Conservation (phyloP, 306 rosid species). For the Clitoria ternatea region DNA sequence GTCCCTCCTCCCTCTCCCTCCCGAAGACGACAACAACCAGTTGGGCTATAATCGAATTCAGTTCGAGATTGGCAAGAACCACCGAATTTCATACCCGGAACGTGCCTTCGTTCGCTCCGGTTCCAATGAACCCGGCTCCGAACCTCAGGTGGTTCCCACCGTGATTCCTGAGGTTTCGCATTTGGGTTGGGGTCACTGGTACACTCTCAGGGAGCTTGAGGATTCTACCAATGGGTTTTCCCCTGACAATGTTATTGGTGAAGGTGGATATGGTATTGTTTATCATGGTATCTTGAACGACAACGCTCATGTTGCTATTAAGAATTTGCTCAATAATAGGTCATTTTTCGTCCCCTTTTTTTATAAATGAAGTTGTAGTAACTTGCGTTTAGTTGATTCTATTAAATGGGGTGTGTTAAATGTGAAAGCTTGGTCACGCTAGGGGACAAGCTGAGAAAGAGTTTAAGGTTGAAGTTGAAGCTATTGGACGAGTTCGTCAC, state of each 20-base stretch:
- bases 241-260: constrained; percentile 72
- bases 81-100: constrained; percentile 68
- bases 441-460: constrained; percentile 97
- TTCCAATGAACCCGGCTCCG: constrained; percentile 35
- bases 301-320: constrained; percentile 63
- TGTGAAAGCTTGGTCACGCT: neutral
- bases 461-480: constrained; percentile 90
- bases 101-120: constrained; percentile 41
- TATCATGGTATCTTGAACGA: constrained; percentile 73
- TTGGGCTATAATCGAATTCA: constrained; percentile 42
- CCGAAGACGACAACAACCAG: constrained; percentile 46
- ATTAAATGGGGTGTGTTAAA: neutral
- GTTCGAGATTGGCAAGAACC: constrained; percentile 79
- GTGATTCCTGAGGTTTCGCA: constrained; percentile 90
- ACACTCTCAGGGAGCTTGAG: constrained; percentile 84
- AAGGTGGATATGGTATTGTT: constrained; percentile 91
- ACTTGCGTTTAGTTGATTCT: too few species aligned
- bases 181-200: constrained; percentile 96
- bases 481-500: constrained; percentile 89
- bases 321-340: constrained; percentile 87
- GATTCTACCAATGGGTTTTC: constrained; percentile 64
- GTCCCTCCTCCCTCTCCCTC: constrained; percentile 32
- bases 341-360: neutral
- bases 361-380: too few species aligned
- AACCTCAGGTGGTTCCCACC: constrained; percentile 45